Percentiles rank a stretch among this genome's conserved stretches.
Evolutionary conservation across 177 flowering plant species (phyloP).

Genomic region (Vitis hybrid): DNA sequence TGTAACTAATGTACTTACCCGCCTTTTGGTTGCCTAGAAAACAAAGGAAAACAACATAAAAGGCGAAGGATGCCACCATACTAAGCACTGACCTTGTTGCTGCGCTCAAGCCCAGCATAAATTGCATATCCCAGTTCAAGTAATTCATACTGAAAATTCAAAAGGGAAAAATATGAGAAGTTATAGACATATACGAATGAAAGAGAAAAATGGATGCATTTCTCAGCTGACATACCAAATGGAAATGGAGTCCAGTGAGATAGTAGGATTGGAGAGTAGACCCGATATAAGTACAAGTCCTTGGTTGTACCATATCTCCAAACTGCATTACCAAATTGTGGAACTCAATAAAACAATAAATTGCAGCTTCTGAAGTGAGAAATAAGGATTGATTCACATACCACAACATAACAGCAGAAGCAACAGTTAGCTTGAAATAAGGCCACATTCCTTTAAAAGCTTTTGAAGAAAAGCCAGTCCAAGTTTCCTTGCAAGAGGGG

Average conservation of each 20-base stretch:
- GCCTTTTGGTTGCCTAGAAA: background rate
- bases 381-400: slow-evolving; percentile 11
- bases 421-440: slow-evolving; percentile 67
- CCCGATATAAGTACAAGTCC: slow-evolving; percentile 50
- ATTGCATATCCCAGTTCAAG: slow-evolving; percentile 74
- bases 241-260: slow-evolving; percentile 70
- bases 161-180: background rate
- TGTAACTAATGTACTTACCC: background rate
- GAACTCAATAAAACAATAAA: background rate
- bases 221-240: slow-evolving; percentile 47
- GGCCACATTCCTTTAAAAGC: slow-evolving; percentile 76
- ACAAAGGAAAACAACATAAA: background rate
- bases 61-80: background rate
- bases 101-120: slow-evolving; percentile 68
- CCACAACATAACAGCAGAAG: slow-evolving; percentile 84
- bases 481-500: slow-evolving; percentile 63
- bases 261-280: slow-evolving; percentile 59
- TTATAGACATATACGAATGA: background rate
- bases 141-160: slow-evolving; percentile 62
- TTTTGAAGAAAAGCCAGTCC: slow-evolving; percentile 62
- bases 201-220: background rate
- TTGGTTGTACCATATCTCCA: slow-evolving; percentile 50
- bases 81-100: slow-evolving; percentile 57
- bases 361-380: background rate
- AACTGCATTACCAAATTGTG: slow-evolving; percentile 31